Percentiles rank a stretch among this genome's conserved stretches.
These are phyloP conservation scores for Trichoderma breve DNA, from an alignment of 2,329 filamentous ascomycete species.

Conservation along the genomic window DNA sequence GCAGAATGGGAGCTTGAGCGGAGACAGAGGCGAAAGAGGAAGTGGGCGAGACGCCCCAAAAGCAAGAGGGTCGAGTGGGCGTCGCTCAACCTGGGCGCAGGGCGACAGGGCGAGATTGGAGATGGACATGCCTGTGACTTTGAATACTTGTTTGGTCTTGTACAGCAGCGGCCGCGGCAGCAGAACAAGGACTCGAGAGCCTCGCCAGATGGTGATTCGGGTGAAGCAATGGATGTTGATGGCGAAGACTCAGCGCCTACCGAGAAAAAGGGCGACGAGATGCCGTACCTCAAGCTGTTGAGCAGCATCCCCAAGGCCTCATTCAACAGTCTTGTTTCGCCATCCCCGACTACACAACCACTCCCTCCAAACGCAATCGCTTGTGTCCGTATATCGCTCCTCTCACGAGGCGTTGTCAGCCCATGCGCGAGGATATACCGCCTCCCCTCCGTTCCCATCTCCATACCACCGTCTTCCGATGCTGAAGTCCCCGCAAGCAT, in stretches of 20 bases:
- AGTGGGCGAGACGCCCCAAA: conserved; percentile 77
- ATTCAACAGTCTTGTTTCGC: conserved; percentile 33
- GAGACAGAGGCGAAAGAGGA: conserved; percentile 66
- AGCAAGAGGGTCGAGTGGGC: conserved; percentile 77
- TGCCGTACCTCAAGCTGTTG: conserved; percentile 24
- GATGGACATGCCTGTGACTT: conserved; percentile 82
- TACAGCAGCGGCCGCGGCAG: conserved; percentile 17
- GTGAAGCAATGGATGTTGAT: conserved; percentile 37
- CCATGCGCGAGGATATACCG: conserved; percentile 82
- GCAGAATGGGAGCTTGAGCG: conserved; percentile 73
- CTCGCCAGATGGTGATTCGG: conserved; percentile 22
- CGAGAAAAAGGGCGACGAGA: neutral
- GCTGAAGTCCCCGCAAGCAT: conserved; percentile 49
- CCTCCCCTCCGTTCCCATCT: conserved; percentile 49
- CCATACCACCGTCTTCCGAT: conserved; percentile 31
- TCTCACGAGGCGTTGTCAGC: conserved; percentile 67
- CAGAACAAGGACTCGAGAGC: conserved; percentile 18
- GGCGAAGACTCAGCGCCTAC: conserved; percentile 8
- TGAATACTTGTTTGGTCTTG: conserved; percentile 58
- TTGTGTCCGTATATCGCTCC: conserved; percentile 64
- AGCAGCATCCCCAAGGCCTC: conserved; percentile 28
- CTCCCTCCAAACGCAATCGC: conserved; percentile 45
- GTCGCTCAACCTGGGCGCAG: conserved; percentile 69
- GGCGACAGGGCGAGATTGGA: conserved; percentile 78
- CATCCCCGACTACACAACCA: conserved; percentile 21